Base-by-base conservation (phyloP, 2,329 filamentous ascomycete genomes). In the Talaromyces islandicus region DNA sequence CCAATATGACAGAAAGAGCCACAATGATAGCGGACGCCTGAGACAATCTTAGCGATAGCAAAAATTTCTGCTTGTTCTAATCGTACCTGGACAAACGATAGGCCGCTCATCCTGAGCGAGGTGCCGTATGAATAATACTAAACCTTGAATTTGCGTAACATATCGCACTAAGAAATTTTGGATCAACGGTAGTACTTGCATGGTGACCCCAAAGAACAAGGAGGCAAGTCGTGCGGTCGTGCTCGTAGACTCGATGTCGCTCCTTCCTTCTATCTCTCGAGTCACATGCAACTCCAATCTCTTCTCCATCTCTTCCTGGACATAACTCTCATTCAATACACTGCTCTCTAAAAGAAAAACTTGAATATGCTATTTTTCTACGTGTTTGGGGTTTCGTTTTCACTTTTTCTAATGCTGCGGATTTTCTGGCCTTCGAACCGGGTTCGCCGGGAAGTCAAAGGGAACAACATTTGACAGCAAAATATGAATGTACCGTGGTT, bases 21-120 rank as follows among this genome's bases (percentile, higher is more conserved):
- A 54, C 51, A 50, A 60, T 57, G 7, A 38, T 60, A 6, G 46
- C 14, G n/a, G 56, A 32, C n/a, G 58, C 57, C 62, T 63, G 54
- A 11, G 46, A 10, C 21, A 29, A 10, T 25, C 12, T 63, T 9
- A 54, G 38, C n/a, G 12, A 17, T 56, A 14, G 1, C 3, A 38
- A 43, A 24, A 17, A 35, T 29, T 7, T 7, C 17, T n/a, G 25
- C 10, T 27, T n/a, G 14, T 35, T 21, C 9, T 14, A 19, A 29
- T 24, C 7, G 10, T 60, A 60, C 60, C 54, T 62, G 60, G 38
- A 46, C 53, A 32, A 38, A 29, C 21, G 57, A 59, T 25, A 62
- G 30, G 29, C 21, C 21, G 38, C 59, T 35, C 59, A 61, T 60
- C 41, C 56, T 58, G 52, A 19, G 32, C n/a, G 10, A 25, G 54